Conservation (phyloP, 1,284 basidiomycete genomes). For the Malassezia globosa region DNA sequence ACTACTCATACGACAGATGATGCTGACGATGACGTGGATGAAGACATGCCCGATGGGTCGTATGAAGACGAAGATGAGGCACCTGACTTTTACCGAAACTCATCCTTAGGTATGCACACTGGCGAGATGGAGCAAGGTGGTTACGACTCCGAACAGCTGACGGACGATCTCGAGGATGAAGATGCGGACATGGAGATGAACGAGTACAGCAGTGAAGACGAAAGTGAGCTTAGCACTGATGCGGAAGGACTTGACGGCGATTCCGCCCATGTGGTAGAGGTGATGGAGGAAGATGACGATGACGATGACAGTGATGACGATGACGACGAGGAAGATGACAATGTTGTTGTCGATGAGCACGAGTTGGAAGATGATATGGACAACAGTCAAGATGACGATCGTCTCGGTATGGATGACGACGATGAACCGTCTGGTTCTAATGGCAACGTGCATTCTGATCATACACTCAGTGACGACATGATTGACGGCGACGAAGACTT, state of each 20-base stretch:
- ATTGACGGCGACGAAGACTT: slow-evolving; percentile 51
- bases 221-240: slow-evolving; percentile 45
- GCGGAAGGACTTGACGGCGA: slow-evolving; percentile 49
- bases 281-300: slow-evolving; percentile 37
- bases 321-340: slow-evolving; percentile 22
- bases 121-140: slow-evolving; percentile 43
- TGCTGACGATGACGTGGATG: slow-evolving; percentile 53
- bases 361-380: slow-evolving; percentile 25
- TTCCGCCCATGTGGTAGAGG: slow-evolving; percentile 47
- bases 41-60: slow-evolving; percentile 22
- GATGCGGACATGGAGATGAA: slow-evolving; percentile 77
- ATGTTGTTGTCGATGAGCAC: no score
- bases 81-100: slow-evolving; percentile 89
- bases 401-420: slow-evolving; percentile 13
- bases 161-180: slow-evolving; percentile 75
- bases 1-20: slow-evolving; percentile 12
- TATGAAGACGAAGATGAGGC: slow-evolving; percentile 55
- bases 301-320: slow-evolving; percentile 15
- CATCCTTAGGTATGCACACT: slow-evolving; percentile 81
- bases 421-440: not conserved
- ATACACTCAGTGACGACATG: slow-evolving; percentile 11
- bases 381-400: slow-evolving; percentile 18
- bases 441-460: not conserved
- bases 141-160: slow-evolving; percentile 62
- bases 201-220: slow-evolving; percentile 53